These are phyloP conservation scores for Camillea tinctor DNA, from an alignment of 2,329 filamentous ascomycete species.

Conservation along the genomic window DNA sequence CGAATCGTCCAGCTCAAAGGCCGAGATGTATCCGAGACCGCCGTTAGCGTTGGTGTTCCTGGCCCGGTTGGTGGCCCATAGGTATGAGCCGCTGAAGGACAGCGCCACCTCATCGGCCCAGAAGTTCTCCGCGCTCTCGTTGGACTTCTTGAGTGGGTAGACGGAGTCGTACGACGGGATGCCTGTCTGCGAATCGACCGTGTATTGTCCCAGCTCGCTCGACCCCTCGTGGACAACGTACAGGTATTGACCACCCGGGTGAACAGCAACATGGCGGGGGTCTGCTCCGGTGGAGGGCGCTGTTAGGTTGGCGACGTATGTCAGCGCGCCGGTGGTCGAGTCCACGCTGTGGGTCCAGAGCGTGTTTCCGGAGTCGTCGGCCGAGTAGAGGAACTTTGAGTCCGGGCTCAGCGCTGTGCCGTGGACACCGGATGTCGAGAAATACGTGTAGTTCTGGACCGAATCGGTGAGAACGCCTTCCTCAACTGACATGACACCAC, in stretches of 20 bases:
- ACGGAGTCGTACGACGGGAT: conserved; percentile 5
- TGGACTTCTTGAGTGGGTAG: conserved; percentile 10
- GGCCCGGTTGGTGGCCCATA: conserved; percentile 30
- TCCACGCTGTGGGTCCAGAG: conserved; percentile 32
- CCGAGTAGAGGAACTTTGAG: conserved; percentile 46
- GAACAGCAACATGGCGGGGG: conserved; percentile 27
- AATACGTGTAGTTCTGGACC: conserved; percentile 46
- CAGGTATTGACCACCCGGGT: conserved; percentile 25
- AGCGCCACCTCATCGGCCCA: conserved; percentile 34
- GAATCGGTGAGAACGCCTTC: conserved; percentile 38
- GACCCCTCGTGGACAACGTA: conserved; percentile 25
- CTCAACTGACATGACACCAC: conserved; percentile 39
- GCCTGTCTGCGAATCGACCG: conserved; percentile 10
- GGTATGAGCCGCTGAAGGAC: conserved; percentile 25
- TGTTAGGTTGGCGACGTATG: conserved; percentile 8
- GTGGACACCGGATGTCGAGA: conserved; percentile 42
- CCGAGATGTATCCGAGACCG: conserved; percentile 33
- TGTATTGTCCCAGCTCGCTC: conserved; percentile 21
- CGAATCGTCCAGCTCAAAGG: conserved; percentile 26
- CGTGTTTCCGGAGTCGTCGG: conserved; percentile 46
- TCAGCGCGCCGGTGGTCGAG: conserved; percentile 13
- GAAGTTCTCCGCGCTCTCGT: conserved; percentile 19
- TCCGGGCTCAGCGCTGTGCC: conserved; percentile 46
- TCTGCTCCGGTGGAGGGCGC: conserved; percentile 17
- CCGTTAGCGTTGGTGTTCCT: conserved; percentile 1